phyloP scores from a whole-genome alignment of 2,329 filamentous ascomycete species.

The Alternaria infectoria region DNA sequence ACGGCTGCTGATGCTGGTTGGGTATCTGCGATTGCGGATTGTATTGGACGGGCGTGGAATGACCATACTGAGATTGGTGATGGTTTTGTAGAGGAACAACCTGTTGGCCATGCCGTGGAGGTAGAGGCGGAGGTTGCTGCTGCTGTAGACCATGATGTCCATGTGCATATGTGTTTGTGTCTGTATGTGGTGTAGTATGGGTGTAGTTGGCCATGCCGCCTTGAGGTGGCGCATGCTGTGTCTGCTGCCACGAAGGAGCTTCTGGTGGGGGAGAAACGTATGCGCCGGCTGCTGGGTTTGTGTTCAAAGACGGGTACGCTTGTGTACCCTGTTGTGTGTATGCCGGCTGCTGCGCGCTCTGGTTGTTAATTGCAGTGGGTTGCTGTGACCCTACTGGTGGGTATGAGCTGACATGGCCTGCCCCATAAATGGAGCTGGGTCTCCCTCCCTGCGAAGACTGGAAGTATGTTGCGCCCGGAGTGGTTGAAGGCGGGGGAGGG shows the following conservation, averaged over 20 bases:
- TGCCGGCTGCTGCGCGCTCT: conserved; percentile 42
- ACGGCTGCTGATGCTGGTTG: neutral
- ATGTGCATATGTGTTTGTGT: conserved; percentile 34
- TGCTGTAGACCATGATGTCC: conserved; percentile 31
- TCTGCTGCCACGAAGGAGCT: conserved; percentile 46
- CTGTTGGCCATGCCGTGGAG: conserved; percentile 7
- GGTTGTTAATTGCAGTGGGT: conserved; percentile 32
- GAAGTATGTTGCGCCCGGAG: conserved; percentile 42
- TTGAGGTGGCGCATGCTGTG: conserved; percentile 44
- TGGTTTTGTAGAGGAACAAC: conserved; percentile 14
- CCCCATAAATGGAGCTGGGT: conserved; percentile 39
- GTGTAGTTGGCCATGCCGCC: conserved; percentile 39
- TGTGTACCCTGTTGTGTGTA: conserved; percentile 44
- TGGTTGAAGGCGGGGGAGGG: conserved; percentile 38
- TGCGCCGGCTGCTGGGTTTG: conserved; percentile 44
- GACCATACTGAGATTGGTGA: conserved; percentile 13
- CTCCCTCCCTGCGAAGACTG: conserved; percentile 32
- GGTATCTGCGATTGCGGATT: conserved; percentile 5
- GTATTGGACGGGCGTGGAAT: conserved; percentile 17
- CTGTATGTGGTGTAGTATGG: conserved; percentile 38
- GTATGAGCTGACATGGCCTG: conserved; percentile 25
- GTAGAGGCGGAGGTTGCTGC: conserved; percentile 16
- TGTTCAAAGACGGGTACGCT: conserved; percentile 42
- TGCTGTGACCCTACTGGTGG: conserved; percentile 14
- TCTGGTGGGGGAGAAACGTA: conserved; percentile 47